phyloP scores from a whole-genome alignment of 345 rosid genomes.

The Psidium friedrichsthalianum region DNA sequence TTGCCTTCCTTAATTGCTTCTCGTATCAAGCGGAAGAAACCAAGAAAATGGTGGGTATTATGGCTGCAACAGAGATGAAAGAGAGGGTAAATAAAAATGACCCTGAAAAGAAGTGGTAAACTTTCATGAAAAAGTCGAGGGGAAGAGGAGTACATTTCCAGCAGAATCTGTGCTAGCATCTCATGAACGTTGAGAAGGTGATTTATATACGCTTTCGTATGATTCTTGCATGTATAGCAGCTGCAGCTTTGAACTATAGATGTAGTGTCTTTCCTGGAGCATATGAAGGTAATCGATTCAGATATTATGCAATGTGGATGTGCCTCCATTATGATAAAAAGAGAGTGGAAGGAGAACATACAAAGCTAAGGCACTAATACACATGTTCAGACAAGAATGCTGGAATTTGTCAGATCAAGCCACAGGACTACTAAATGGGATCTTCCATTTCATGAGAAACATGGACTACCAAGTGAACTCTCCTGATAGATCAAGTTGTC shows the following conservation, averaged over 20 bases:
- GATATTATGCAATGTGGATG: neutral
- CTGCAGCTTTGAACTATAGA: slow-evolving; percentile 41
- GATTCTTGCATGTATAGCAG: slow-evolving; percentile 70
- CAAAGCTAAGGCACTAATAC: neutral
- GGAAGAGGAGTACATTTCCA: slow-evolving; percentile 44
- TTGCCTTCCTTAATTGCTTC: slow-evolving; percentile 43
- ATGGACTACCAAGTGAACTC: neutral
- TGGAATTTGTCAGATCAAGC: neutral
- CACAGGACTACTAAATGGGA: neutral
- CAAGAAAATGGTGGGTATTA: slow-evolving; percentile 62
- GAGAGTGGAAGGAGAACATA: neutral
- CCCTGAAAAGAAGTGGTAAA: neutral
- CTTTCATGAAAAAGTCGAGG: neutral
- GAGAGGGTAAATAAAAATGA: neutral
- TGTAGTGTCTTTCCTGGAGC: slow-evolving; percentile 46
- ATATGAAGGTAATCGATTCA: neutral
- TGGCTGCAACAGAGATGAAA: slow-evolving; percentile 32
- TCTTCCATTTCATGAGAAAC: neutral
- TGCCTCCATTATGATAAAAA: neutral
- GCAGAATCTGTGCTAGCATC: slow-evolving; percentile 67
- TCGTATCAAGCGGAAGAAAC: slow-evolving; percentile 45
- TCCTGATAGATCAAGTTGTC: neutral
- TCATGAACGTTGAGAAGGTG: slow-evolving; percentile 71
- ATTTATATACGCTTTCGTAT: slow-evolving; percentile 63
- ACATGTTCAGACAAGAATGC: neutral